These are phyloP conservation scores for Coemansia sp. DNA, from an alignment of 192 early-diverging fungal species.

Conservation along the genomic window DNA sequence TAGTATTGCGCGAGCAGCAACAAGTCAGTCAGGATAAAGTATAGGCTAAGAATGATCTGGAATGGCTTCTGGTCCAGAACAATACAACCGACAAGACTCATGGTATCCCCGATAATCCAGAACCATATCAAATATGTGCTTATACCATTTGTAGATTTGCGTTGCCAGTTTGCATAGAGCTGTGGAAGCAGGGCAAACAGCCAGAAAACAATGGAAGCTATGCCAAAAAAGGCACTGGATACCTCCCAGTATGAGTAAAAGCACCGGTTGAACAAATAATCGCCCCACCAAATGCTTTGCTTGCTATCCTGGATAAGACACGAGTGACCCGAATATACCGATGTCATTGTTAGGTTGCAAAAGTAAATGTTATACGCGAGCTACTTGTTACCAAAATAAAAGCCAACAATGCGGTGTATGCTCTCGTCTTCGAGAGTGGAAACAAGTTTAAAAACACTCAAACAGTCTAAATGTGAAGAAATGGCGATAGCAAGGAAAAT, in stretches of 20 bases:
- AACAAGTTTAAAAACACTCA: background rate
- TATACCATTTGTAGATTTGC: conserved; percentile 24
- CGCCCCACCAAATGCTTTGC: conserved; percentile 23
- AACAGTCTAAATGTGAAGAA: background rate
- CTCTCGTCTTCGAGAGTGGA: background rate
- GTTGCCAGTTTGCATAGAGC: conserved; percentile 32
- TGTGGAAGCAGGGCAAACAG: conserved; percentile 32
- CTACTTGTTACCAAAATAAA: background rate
- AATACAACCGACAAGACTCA: conserved; percentile 69
- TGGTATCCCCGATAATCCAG: conserved; percentile 61
- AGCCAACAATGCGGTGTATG: background rate
- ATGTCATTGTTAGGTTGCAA: background rate
- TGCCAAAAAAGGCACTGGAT: conserved; percentile 11
- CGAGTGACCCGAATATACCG: background rate
- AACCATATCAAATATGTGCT: conserved; percentile 18
- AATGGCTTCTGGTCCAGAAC: conserved; percentile 75
- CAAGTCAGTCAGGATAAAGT: conserved; percentile 51
- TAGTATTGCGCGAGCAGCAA: conserved; percentile 43
- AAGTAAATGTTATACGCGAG: too few relatives aligned
- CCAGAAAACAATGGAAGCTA: conserved; percentile 27
- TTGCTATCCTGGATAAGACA: conserved; percentile 19
- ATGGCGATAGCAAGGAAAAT: background rate
- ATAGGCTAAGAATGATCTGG: conserved; percentile 51
- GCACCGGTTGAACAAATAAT: conserved; percentile 15
- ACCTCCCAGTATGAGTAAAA: conserved; percentile 25